Conservation (phyloP, 495 filamentous ascomycete species). For the Cercophora scortea region DNA sequence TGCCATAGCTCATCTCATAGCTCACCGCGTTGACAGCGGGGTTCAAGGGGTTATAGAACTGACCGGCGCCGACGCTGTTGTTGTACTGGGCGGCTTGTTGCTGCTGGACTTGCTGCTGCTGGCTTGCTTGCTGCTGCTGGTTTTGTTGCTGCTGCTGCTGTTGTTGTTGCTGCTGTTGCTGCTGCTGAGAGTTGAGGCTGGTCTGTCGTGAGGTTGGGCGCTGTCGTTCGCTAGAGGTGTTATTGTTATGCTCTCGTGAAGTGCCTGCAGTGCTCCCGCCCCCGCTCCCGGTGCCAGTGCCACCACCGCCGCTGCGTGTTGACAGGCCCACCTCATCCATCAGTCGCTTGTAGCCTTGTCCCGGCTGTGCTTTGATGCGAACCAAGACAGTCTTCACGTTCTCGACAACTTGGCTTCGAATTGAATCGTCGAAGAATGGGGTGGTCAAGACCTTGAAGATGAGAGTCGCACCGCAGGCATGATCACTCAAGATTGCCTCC, state of each 20-base stretch:
- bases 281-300: background rate
- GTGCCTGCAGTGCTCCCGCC: slow-evolving; percentile 21
- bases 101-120: slow-evolving; percentile 15
- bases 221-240: slow-evolving; percentile 29
- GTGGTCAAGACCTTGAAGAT: slow-evolving; percentile 98
- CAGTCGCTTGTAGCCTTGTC: slow-evolving; percentile 93
- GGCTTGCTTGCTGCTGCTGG: slow-evolving; percentile 20
- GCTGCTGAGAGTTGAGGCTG: slow-evolving; percentile 28
- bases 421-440: slow-evolving; percentile 91
- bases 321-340: slow-evolving; percentile 96
- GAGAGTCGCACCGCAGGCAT: slow-evolving; percentile 84
- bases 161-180: slow-evolving; percentile 17
- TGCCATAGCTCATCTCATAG: slow-evolving; percentile 41
- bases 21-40: slow-evolving; percentile 18
- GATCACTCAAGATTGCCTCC: slow-evolving; percentile 86
- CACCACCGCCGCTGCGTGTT: slow-evolving; percentile 33
- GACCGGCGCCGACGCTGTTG: slow-evolving; percentile 14
- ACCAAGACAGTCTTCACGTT: slow-evolving; percentile 85
- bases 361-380: slow-evolving; percentile 83
- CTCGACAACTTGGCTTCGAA: slow-evolving; percentile 79
- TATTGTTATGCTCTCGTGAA: slow-evolving; percentile 40
- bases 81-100: slow-evolving; percentile 25
- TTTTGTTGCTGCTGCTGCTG: slow-evolving; percentile 16
- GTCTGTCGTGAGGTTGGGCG: slow-evolving; percentile 49
- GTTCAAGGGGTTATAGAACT: slow-evolving; percentile 38